Percentiles rank a stretch among this genome's conserved stretches.
phyloP scores from a whole-genome alignment of 2,329 filamentous ascomycete genomes.

The Alternaria sp. region DNA sequence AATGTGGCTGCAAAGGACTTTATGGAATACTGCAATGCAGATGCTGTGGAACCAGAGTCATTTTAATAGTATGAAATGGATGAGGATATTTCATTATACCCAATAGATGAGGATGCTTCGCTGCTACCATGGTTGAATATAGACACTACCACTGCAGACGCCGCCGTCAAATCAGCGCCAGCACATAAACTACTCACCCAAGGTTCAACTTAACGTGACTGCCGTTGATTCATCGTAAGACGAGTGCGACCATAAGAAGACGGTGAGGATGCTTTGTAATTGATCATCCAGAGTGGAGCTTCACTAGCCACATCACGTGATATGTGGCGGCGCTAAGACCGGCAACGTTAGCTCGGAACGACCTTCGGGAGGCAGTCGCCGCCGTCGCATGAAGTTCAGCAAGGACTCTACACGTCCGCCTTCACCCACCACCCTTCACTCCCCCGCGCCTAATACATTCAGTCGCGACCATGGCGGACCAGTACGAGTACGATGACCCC shows the following conservation, averaged over 20 bases:
- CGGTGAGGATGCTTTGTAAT: not conserved
- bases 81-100: not conserved
- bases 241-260: not conserved
- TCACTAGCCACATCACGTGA: not conserved
- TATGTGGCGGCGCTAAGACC: conserved; percentile 1
- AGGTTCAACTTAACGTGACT: not conserved
- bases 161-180: not conserved
- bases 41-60: not conserved
- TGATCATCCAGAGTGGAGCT: not conserved
- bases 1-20: too few relatives aligned
- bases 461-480: conserved; percentile 58
- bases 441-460: conserved; percentile 11
- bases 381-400: conserved; percentile 32
- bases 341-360: conserved; percentile 9
- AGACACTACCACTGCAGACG: not conserved
- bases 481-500: conserved; percentile 4
- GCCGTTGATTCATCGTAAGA: not conserved
- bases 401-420: conserved; percentile 29
- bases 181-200: not conserved
- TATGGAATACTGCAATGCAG: too few relatives aligned
- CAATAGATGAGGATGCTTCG: not conserved
- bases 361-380: conserved; percentile 37
- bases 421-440: conserved; percentile 14
- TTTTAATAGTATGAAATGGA: not conserved
- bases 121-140: not conserved